Percentiles rank a stretch among this genome's conserved stretches.
These are phyloP conservation scores for Closterium sp. DNA, from an alignment of 139 green algal genomes.

Conservation along the genomic window DNA sequence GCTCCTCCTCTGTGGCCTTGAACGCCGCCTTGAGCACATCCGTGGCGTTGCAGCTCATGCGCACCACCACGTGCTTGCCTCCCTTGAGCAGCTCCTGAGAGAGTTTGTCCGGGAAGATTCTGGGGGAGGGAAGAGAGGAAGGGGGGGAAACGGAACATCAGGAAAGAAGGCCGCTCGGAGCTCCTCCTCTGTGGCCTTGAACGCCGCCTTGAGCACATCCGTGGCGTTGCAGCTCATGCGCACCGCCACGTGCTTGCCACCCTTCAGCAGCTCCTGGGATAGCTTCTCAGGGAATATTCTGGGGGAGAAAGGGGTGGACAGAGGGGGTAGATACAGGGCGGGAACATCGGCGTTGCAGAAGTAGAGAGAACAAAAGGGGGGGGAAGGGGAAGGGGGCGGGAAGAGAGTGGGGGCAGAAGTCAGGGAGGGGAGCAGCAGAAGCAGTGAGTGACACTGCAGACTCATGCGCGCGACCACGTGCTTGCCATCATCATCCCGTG, in stretches of 20 bases:
- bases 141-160: background rate
- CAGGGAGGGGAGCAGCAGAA: no score
- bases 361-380: no score
- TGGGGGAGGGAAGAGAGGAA: background rate
- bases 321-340: background rate
- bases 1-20: no score
- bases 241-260: conserved; percentile 1
- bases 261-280: conserved; percentile 14
- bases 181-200: conserved; percentile 29
- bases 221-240: conserved; percentile 1
- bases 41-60: background rate
- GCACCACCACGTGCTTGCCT: no score
- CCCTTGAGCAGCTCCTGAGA: conserved; percentile 1
- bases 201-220: conserved; percentile 30
- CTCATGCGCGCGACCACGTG: background rate
- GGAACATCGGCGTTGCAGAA: no score
- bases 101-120: conserved; percentile 40
- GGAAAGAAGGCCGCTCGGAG: background rate
- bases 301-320: background rate
- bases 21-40: no score
- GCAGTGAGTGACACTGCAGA: no score
- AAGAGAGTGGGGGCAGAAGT: background rate
- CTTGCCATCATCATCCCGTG: background rate
- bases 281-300: conserved; percentile 42
- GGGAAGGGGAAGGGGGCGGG: background rate